These are phyloP conservation scores for Plasmodium fragile DNA, from an alignment of 169 alveolate genomes.

Conservation along the genomic window DNA sequence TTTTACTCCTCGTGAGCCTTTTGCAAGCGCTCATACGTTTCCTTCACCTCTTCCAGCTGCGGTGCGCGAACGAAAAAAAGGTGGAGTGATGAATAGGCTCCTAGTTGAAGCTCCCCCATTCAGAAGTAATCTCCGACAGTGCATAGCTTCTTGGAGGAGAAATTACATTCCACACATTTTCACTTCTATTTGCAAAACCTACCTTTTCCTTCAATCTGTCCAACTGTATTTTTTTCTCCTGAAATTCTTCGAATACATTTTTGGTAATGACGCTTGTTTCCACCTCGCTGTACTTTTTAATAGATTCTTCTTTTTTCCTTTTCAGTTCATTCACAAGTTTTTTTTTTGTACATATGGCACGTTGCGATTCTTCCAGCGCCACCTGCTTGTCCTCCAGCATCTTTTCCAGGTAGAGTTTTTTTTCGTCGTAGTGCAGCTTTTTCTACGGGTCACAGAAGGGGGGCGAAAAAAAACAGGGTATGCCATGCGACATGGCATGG, in stretches of 20 bases:
- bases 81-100: background rate
- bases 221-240: slow-evolving; percentile 25
- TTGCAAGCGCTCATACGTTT: background rate
- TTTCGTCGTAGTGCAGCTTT: slow-evolving; percentile 67
- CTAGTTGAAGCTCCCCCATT: background rate
- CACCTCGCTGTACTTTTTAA: slow-evolving; percentile 25
- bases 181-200: background rate
- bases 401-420: slow-evolving; percentile 21
- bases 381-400: slow-evolving; percentile 19
- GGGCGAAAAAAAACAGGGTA: background rate
- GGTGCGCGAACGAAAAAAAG: background rate
- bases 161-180: background rate
- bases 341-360: slow-evolving; percentile 17
- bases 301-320: slow-evolving; percentile 56
- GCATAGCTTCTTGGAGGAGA: background rate
- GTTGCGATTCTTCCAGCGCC: slow-evolving; percentile 16
- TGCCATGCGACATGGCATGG: background rate
- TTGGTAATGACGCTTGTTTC: slow-evolving; percentile 24
- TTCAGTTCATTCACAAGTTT: slow-evolving; percentile 27
- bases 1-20: background rate
- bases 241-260: slow-evolving; percentile 37
- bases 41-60: slow-evolving; percentile 4
- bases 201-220: slow-evolving; percentile 29
- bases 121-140: background rate
- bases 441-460: slow-evolving; percentile 10